phyloP scores from a whole-genome alignment of 345 rosid genomes.

The Carallia pectinifolia region DNA sequence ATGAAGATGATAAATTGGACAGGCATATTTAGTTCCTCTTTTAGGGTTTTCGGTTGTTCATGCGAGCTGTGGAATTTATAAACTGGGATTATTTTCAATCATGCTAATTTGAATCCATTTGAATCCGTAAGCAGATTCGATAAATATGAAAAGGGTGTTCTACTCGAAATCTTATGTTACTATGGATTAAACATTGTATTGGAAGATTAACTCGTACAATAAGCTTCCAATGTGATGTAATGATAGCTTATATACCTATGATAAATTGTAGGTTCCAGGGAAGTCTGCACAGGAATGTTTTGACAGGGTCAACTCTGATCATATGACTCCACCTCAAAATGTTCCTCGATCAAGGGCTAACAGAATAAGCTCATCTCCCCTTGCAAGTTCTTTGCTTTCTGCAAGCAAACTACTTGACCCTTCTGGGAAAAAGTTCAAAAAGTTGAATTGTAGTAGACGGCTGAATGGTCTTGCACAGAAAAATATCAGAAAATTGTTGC shows the following conservation, averaged over 20 bases:
- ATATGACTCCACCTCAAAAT: slow-evolving; percentile 54
- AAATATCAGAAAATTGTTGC: slow-evolving; percentile 55
- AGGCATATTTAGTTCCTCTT: background rate
- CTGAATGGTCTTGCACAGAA: slow-evolving; percentile 46
- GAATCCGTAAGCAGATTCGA: background rate
- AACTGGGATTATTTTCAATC: no score
- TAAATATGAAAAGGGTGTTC: no score
- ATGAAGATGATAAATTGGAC: background rate
- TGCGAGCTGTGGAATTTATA: background rate
- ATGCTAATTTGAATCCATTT: background rate
- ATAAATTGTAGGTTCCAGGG: slow-evolving; percentile 64
- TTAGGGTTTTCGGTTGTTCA: background rate
- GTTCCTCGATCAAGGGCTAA: slow-evolving; percentile 55
- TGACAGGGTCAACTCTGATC: slow-evolving; percentile 63
- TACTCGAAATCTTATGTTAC: no score
- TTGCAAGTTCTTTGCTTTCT: slow-evolving; percentile 52
- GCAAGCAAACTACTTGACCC: slow-evolving; percentile 68
- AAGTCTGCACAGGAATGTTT: slow-evolving; percentile 84
- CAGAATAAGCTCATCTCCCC: slow-evolving; percentile 36
- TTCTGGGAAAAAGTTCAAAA: slow-evolving; percentile 32
- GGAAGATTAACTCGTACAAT: background rate
- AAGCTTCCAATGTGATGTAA: background rate
- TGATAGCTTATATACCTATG: background rate
- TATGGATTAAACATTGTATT: no score
- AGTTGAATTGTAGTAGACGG: slow-evolving; percentile 23